phyloP scores from a whole-genome alignment of 2,329 filamentous ascomycete genomes.

The Neurospora sp. region DNA sequence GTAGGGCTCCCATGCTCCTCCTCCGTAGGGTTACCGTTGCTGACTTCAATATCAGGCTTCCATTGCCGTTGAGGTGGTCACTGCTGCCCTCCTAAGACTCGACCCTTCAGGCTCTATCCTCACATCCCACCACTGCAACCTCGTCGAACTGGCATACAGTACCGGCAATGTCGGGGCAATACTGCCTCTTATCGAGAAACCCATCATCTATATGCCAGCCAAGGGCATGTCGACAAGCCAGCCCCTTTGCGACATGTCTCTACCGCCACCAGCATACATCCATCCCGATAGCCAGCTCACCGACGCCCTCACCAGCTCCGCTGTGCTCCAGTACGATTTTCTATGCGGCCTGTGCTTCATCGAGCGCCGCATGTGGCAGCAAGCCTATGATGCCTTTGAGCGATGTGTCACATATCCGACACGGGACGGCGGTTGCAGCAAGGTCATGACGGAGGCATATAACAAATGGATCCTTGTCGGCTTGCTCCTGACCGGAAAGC shows the following conservation, averaged over 20 bases:
- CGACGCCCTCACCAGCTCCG: conserved; percentile 36
- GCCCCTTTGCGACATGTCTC: conserved; percentile 34
- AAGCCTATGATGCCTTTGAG: conserved; percentile 52
- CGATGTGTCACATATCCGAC: conserved; percentile 59
- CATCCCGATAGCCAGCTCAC: conserved; percentile 49
- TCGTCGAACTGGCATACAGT: conserved; percentile 50
- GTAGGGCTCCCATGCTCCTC: conserved; percentile 22
- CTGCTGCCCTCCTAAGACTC: conserved; percentile 50
- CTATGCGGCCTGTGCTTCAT: conserved; percentile 57
- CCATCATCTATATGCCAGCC: conserved; percentile 56
- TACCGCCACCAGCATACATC: conserved; percentile 48
- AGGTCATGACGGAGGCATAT: conserved; percentile 79
- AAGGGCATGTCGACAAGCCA: conserved; percentile 25
- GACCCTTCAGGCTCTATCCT: conserved; percentile 59
- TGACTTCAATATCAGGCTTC: conserved; percentile 28
- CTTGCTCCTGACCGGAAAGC: conserved; percentile 59
- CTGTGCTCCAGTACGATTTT: conserved; percentile 59
- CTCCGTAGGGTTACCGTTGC: background rate
- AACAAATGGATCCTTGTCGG: conserved; percentile 81
- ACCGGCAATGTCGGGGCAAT: conserved; percentile 43
- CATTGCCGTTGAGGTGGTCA: conserved; percentile 35
- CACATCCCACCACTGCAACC: conserved; percentile 50
- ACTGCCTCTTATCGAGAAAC: conserved; percentile 52
- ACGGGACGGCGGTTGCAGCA: conserved; percentile 53
- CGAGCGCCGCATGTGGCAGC: conserved; percentile 49